phyloP scores from a whole-genome alignment of 352 stramenopile genomes.

The Vaucheria bursata region DNA sequence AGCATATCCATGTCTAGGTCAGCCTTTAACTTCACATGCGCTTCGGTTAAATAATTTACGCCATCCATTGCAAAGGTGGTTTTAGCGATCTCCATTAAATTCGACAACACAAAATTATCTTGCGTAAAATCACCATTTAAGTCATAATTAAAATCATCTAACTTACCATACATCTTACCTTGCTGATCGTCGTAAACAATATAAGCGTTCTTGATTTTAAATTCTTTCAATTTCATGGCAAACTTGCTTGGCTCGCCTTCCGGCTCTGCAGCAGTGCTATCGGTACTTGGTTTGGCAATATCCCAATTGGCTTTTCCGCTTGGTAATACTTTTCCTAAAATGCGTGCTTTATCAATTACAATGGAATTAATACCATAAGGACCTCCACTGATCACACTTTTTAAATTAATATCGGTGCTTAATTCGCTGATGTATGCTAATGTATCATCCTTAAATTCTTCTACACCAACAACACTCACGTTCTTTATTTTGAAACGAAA shows the following conservation, averaged over 20 bases:
- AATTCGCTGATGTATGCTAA: no score
- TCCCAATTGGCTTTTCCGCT: conserved; percentile 3
- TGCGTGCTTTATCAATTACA: background rate
- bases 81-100: background rate
- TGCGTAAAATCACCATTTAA: background rate
- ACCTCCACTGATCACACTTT: background rate
- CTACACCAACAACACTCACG: background rate
- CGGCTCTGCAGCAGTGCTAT: background rate
- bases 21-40: background rate
- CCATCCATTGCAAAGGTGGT: background rate
- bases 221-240: background rate
- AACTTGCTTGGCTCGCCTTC: background rate
- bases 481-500: background rate
- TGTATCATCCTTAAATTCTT: background rate
- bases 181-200: background rate
- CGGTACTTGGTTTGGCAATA: background rate
- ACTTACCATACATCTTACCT: background rate
- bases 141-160: background rate
- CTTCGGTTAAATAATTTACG: background rate
- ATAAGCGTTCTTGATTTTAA: background rate
- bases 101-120: background rate
- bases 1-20: background rate
- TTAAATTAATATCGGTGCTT: background rate
- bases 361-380: no score
- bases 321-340: no score